Conservation (phyloP, 2,329 filamentous ascomycete genomes). For the Apiospora aurea region DNA sequence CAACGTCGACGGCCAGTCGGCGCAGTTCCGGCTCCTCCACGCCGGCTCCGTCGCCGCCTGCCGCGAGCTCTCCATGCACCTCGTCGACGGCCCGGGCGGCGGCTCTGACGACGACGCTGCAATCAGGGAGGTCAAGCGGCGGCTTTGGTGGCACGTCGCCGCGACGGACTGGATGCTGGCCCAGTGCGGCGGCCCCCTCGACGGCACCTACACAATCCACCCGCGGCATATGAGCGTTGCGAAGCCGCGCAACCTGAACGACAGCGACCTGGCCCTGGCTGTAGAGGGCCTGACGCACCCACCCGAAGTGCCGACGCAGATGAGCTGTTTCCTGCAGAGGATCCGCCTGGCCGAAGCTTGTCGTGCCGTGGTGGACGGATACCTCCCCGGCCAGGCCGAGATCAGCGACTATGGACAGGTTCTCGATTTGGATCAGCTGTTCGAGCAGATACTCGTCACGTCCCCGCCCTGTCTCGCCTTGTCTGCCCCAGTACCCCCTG, state of each 20-base stretch:
- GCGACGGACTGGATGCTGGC: conserved; percentile 50
- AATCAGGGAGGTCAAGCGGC: conserved; percentile 47
- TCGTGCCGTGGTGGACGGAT: conserved; percentile 43
- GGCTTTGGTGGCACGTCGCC: conserved; percentile 54
- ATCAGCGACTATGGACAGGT: conserved; percentile 42
- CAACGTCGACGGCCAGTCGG: conserved; percentile 47
- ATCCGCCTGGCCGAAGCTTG: conserved; percentile 47
- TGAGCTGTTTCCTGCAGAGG: conserved; percentile 49
- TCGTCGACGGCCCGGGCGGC: conserved; percentile 45
- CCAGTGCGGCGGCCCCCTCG: conserved; percentile 44
- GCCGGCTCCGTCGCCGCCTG: conserved; percentile 40
- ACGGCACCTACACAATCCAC: conserved; percentile 47
- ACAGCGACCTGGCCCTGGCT: conserved; percentile 44
- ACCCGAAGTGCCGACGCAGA: conserved; percentile 41
- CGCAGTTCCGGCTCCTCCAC: conserved; percentile 42
- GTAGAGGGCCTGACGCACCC: conserved; percentile 41
- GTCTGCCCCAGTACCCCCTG: conserved; percentile 26
- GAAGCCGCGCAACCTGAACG: conserved; percentile 48
- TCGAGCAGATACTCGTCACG: conserved; percentile 30
- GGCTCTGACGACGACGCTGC: conserved; percentile 34
- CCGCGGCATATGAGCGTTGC: conserved; percentile 48
- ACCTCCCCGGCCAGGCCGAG: conserved; percentile 35
- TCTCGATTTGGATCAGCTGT: conserved; percentile 42
- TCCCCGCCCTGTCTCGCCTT: conserved; percentile 34
- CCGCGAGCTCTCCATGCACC: conserved; percentile 47